Base-by-base conservation (phyloP, 371 early-diverging fungal genomes). In the Zancudomyces culisetae region DNA sequence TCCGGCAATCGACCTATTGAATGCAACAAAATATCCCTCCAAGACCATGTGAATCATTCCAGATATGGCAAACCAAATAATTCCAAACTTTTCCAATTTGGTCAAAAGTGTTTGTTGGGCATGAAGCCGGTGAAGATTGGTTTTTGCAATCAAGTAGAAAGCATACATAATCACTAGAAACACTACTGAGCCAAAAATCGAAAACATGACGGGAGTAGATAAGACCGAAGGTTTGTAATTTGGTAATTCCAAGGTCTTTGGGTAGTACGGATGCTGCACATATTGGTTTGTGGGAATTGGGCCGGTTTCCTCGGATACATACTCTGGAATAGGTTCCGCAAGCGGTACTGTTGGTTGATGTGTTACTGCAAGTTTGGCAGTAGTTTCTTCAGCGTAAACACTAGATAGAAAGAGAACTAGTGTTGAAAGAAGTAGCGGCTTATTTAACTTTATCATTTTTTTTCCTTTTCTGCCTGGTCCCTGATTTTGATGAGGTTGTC, bases 1-100 rank as follows among this genome's bases (percentile, higher is more conserved):
- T 13, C 75, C 74, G 0, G 85, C 78, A 22, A 93, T 63, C 3
- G 69, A 68, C 12, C 49, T 30, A 56, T 77, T 71, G 64, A 77
- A 70, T 48, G 63, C 66, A 27, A 81, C 70, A 73, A 83, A 91
- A 68, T 90, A 91, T 0, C 84, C 81, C 67, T 93, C 94, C n/a
- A 91, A 74, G 42, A 80, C 71, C 18, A 77, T 58, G 63, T 93
- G 94, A 60, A 90, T 79, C 27, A 71, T 64, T 0, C 79, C 81
- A 54, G 80, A 84, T 26, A 78, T 55, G 18, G 78, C 54, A 60
- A 87, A 89, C 94, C 94, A 93, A 15, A 76, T 55, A 48, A 87
- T 78, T 10, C 78, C 61, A 27, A 75, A 50, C 52, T 64, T 57
- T 45, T 69, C 62, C 22, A 20, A 8, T 27, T 35, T 35, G 35